Base-by-base conservation (phyloP, 768 basidiomycete genomes). In the Leccinum subgranulosum region DNA sequence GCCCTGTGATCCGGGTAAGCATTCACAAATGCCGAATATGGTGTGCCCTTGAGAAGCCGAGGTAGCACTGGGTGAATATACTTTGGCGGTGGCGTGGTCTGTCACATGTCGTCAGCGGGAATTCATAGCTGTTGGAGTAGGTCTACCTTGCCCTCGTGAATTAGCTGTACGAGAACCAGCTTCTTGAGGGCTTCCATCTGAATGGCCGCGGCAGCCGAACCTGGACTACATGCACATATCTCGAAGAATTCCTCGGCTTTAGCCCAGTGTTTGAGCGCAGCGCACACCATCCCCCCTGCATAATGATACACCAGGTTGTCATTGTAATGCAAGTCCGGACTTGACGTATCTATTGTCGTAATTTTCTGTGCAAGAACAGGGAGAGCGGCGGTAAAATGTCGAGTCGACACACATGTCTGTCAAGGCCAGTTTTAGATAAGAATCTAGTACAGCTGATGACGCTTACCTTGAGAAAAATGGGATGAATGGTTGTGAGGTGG, bases 181-280 rank as follows among this genome's bases (percentile, higher is more conserved):
- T 94, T 94, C 79, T 95, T 95, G 64, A 88, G 75, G 0, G 93
- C 93, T 66, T 94, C 93, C 64, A 94, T 71, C 69, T 96, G 93
- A 3, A 94, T 76, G 8, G 87, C 84, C 3, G 84, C 79, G 0
- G 84, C 82, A 41, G 72, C 78, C 10, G 69, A 75, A 25, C 80
- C 87, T 5, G 84, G 88, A 21, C 81, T 80, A 33, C 81, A 83
- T 23, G 86, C 85, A 57, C 87, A 88, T 27, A 88, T 87, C 73
- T 96, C 93, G 51, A 94, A 87, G 60, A 82, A 85, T 55, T 91
- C 87, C 56, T 85, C 83, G 0, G 93, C 90, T 9, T 85, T 79
- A 2, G 75, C 64, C 84, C 87, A 94, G 17, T 76, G 76, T 63
- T 85, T 84, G 45, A 90, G 75, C 0, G 84, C 83, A 9, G 77